phyloP scores from a whole-genome alignment of 2,329 filamentous ascomycete species.

The Verticillium nonalfalfae region DNA sequence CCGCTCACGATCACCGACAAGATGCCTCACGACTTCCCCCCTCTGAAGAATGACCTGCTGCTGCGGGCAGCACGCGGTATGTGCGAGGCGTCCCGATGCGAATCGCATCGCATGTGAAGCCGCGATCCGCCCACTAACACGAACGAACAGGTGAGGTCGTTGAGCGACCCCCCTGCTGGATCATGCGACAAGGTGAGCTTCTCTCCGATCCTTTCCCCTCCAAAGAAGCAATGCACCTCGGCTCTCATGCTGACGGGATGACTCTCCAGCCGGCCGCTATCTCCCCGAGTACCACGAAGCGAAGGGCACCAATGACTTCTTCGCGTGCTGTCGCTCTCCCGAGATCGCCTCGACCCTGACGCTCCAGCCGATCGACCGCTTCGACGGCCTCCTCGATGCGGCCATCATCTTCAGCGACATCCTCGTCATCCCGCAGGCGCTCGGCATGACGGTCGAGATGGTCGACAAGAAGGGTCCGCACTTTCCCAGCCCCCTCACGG shows the following conservation, averaged over 20 bases:
- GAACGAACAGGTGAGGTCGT: conserved; percentile 68
- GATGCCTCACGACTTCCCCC: conserved; percentile 70
- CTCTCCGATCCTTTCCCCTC: neutral
- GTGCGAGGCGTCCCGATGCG: conserved; percentile 14
- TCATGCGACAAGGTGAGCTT: conserved; percentile 89
- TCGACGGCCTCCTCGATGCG: conserved; percentile 82
- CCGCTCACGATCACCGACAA: conserved; percentile 16
- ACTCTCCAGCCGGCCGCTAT: conserved; percentile 74
- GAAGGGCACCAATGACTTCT: conserved; percentile 88
- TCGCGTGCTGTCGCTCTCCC: conserved; percentile 90
- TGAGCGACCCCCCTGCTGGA: conserved; percentile 93
- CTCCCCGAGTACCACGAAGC: conserved; percentile 96
- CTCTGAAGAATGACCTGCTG: conserved; percentile 87
- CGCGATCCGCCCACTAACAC: conserved; percentile 10
- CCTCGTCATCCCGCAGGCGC: conserved; percentile 91
- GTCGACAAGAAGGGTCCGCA: conserved; percentile 94
- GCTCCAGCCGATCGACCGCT: conserved; percentile 90
- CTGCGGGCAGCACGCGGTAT: conserved; percentile 84
- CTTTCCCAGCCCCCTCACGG: conserved; percentile 78
- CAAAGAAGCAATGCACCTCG: neutral
- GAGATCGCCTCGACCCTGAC: conserved; percentile 92
- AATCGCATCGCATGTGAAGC: neutral
- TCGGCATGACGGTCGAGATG: conserved; percentile 99
- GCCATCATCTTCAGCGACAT: conserved; percentile 99
- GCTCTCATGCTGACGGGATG: conserved; percentile 7